Evolutionary conservation across 352 stramenopile species (phyloP), one percentile per base, ranked within the genome.

Genomic region (Phytopythium litorale): DNA sequence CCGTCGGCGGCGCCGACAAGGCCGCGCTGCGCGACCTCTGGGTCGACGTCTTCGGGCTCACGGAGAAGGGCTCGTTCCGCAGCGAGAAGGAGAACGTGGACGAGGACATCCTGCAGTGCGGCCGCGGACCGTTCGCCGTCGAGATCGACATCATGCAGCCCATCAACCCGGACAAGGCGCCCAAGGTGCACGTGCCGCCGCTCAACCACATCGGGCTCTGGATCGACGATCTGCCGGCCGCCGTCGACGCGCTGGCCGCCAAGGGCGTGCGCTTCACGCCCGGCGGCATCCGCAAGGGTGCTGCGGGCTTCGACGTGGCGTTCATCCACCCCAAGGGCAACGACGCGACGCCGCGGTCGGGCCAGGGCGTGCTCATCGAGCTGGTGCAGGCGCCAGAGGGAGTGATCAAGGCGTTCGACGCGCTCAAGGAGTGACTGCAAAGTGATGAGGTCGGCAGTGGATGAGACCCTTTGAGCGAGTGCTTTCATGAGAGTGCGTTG

Each of bases 321-420:
- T 99, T 99, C 68, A 98, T 99, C 70, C 97, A 99, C 79, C 97
- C 97, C 13, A 99, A 99, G 70, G 96, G 95, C 60, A 98, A 98
- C 71, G 94, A 98, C 38, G 69, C 77, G 18, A 67, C 78, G 56
- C 96, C 96, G 19, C 85, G 98, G 51, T 94, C 88, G 37, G 96
- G 96, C 35, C 85, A 96, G 73, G 97, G 96, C 23, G 96, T 99
- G 61, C 84, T 99, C 60, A 98, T 99, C 71, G 97, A 99, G 65
- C 79, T 99, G 32, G 97, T 99, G 25, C 97, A 99, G 73, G 97
- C 97, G 35, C 97, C 97, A 8, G 57, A 84, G 49, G 74, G 96
- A 19, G 89, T 99, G 15, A 97, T 99, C 63, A 67, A 92, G 62
- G 87, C 83, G 1, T 95, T 91, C 61, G 75, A 94, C 32, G 66